Percentiles rank a stretch among this genome's conserved stretches.
Evolutionary conservation across 2,329 filamentous ascomycete genomes (phyloP).

Genomic region (Colletotrichum melonis): DNA sequence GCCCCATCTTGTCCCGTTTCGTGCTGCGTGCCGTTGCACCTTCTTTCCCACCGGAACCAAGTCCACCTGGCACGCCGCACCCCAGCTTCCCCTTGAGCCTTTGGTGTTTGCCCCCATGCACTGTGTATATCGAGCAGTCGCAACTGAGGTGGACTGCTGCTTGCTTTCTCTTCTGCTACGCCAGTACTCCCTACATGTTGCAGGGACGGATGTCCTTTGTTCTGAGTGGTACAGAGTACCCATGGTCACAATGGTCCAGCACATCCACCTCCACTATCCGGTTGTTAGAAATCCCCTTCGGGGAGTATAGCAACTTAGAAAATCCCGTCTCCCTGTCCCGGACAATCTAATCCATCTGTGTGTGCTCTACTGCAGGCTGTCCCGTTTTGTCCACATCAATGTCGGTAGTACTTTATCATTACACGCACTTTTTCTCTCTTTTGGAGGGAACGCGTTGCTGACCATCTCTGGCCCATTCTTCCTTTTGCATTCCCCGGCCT

Average conservation of each 20-base stretch:
- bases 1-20: slow-evolving; percentile 25
- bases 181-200: neutral
- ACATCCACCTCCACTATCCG: slow-evolving; percentile 4
- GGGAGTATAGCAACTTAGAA: slow-evolving; percentile 5
- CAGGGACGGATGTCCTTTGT: neutral
- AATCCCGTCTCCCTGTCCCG: slow-evolving; percentile 10
- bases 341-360: slow-evolving; percentile 2
- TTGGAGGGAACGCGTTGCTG: neutral
- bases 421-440: slow-evolving; percentile 12
- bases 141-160: neutral
- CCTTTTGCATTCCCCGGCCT: neutral
- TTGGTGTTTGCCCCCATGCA: neutral
- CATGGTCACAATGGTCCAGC: neutral
- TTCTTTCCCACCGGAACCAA: slow-evolving; percentile 14
- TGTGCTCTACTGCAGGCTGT: slow-evolving; percentile 8
- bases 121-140: slow-evolving; percentile 4
- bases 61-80: neutral
- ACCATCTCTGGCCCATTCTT: slow-evolving; percentile 4
- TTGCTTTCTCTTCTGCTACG: neutral
- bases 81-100: neutral
- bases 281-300: slow-evolving; percentile 1
- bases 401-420: slow-evolving; percentile 7
- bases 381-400: slow-evolving; percentile 12
- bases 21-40: slow-evolving; percentile 8
- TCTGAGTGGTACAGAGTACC: neutral